Conservation (phyloP, 176 grass and related monocot species). For the Triticum timopheevii region DNA sequence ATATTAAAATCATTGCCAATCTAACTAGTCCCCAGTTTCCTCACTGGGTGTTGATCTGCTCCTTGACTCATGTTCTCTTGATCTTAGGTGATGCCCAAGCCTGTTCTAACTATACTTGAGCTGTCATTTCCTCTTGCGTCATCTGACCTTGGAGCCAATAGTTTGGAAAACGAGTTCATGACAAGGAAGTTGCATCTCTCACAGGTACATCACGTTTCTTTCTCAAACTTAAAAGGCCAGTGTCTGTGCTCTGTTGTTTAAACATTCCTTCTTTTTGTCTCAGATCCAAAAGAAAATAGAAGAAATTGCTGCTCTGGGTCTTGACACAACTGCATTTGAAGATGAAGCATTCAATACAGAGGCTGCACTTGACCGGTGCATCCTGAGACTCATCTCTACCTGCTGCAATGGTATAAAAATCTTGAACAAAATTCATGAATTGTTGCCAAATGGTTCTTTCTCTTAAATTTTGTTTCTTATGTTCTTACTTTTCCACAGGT, state of each 20-base stretch:
- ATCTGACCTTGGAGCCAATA: slow-evolving; percentile 80
- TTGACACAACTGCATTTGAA: slow-evolving; percentile 60
- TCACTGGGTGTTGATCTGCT: slow-evolving; percentile 3
- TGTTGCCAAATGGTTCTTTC: not conserved
- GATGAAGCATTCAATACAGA: slow-evolving; percentile 87
- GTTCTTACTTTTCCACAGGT: slow-evolving; percentile 48
- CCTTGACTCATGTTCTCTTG: slow-evolving; percentile 26
- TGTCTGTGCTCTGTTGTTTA: slow-evolving; percentile 25
- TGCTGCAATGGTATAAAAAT: slow-evolving; percentile 78
- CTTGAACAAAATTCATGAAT: slow-evolving; percentile 28
- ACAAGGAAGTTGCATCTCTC: slow-evolving; percentile 77
- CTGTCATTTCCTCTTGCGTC: slow-evolving; percentile 79
- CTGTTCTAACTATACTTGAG: slow-evolving; percentile 70
- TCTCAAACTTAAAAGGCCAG: not conserved
- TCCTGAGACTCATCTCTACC: slow-evolving; percentile 85
- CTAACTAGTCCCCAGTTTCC: not conserved
- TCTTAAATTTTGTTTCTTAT: slow-evolving; percentile 5
- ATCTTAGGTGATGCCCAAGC: slow-evolving; percentile 88
- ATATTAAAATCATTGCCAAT: not conserved
- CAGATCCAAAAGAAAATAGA: slow-evolving; percentile 80
- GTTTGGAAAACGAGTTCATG: slow-evolving; percentile 92
- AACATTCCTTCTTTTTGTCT: slow-evolving; percentile 24
- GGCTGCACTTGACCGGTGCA: slow-evolving; percentile 84
- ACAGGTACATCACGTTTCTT: slow-evolving; percentile 54
- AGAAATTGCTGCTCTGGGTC: slow-evolving; percentile 43